Evolutionary conservation across 768 basidiomycete genomes (phyloP), one percentile per base, ranked within the genome.

Genomic region (Tricholoma sp.): DNA sequence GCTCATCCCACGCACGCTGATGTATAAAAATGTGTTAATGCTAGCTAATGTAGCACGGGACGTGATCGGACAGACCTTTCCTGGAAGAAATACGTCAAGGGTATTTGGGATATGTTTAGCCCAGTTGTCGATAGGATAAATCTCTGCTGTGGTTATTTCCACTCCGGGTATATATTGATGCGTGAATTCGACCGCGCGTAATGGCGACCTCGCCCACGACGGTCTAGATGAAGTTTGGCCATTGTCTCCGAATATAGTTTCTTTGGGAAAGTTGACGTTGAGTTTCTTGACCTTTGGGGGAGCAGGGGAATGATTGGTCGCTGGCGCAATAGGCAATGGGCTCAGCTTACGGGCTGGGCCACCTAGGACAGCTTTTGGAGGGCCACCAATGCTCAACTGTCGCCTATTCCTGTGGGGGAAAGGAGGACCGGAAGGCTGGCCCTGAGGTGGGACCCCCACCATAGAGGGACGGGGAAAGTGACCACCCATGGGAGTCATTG

Each of bases 311-410:
- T 69, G 61, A 22, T 64, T 63, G 32, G 66, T 60, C 16, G 71
- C 68, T 12, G 67, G 66, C 10, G 69, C 66, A 9, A 67, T 57
- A 9, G 83, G 77, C 57, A 88, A 71, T 10, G 89, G 89, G 68
- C 85, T 88, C 52, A 84, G 77, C 72, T 89, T 93, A 46, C 88
- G 81, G 46, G 83, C 81, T 11, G 88, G 90, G 0, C 91, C 91
- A 16, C 91, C 91, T 2, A 94, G 73, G 0, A 84, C 80, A 0
- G 91, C 91, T 69, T 93, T 94, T 8, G 91, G 91, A n/a, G 91
- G 91, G 6, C 91, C 91, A 11, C 91, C 91, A 41, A 88, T 82
- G 67, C 86, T 89, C 45, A 87, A 80, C 56, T 88, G 82, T 43
- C 89, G 79, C 68, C 86, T 78, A 66, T 78, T 87, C 55, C 87